Evolutionary conservation across 805 yeast species (phyloP).

Genomic region (Candida ovalis): DNA sequence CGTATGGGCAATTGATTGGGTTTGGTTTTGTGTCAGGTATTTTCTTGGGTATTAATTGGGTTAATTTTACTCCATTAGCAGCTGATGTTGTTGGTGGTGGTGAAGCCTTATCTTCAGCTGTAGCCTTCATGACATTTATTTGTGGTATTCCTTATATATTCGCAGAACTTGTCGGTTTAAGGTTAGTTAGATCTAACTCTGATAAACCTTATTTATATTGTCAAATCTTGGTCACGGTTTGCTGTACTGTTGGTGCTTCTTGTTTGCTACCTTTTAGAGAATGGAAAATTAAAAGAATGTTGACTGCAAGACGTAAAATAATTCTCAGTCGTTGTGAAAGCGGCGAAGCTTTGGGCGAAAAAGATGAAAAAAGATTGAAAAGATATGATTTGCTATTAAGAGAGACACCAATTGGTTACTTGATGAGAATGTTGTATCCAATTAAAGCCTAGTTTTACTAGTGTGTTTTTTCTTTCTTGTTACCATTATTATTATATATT

Average conservation of each 20-base stretch:
- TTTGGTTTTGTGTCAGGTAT: slow-evolving; percentile 44
- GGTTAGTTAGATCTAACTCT: slow-evolving; percentile 23
- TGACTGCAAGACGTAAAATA: slow-evolving; percentile 24
- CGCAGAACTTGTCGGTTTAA: slow-evolving; percentile 32
- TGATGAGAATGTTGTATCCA: slow-evolving; percentile 26
- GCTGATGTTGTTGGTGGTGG: slow-evolving; percentile 34
- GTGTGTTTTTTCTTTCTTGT: no score
- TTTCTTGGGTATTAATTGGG: slow-evolving; percentile 43
- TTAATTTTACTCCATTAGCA: slow-evolving; percentile 33
- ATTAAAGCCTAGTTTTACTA: slow-evolving; percentile 20
- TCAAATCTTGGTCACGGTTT: slow-evolving; percentile 55
- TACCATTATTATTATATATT: no score
- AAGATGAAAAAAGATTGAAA: slow-evolving; percentile 8
- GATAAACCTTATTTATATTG: slow-evolving; percentile 50
- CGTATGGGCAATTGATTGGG: slow-evolving; percentile 38
- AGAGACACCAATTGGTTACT: slow-evolving; percentile 6
- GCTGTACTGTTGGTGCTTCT: slow-evolving; percentile 40
- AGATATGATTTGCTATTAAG: slow-evolving; percentile 15
- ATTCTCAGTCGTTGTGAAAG: slow-evolving; percentile 4
- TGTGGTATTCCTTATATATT: slow-evolving; percentile 31
- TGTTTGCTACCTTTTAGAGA: slow-evolving; percentile 51
- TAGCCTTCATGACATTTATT: slow-evolving; percentile 22
- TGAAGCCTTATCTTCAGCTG: slow-evolving; percentile 27
- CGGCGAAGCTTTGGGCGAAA: not conserved
- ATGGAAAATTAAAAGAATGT: slow-evolving; percentile 43